A percentile compares a stretch with the other conserved stretches of the same genome.
phyloP scores from a whole-genome alignment of 176 grass and related monocot species.

The Avena sativa region DNA sequence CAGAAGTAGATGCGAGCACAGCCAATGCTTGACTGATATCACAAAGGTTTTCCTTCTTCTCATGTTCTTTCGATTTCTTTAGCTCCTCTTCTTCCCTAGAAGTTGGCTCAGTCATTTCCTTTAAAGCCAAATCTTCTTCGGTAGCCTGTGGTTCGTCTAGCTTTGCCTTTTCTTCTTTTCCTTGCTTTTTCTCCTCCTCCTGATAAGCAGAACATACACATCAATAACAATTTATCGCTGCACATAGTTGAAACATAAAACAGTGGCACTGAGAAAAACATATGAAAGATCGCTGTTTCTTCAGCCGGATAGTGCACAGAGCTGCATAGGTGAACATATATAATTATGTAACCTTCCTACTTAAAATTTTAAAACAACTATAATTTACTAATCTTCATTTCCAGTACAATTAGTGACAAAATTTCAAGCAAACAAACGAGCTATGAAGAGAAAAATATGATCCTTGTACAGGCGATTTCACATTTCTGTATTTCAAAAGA shows the following conservation, averaged over 20 bases:
- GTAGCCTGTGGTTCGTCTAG: slow-evolving; percentile 43
- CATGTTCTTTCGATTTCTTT: slow-evolving; percentile 63
- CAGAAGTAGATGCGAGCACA: slow-evolving; percentile 91
- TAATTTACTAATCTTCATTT: slow-evolving; percentile 21
- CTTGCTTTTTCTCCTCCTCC: slow-evolving; percentile 86
- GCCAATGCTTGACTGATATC: slow-evolving; percentile 82
- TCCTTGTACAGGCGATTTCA: neutral
- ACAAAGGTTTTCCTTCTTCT: slow-evolving; percentile 75
- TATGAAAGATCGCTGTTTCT: neutral
- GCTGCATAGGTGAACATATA: slow-evolving; percentile 19
- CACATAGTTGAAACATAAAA: slow-evolving; percentile 20
- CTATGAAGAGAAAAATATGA: neutral
- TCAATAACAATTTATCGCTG: slow-evolving; percentile 2
- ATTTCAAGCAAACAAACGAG: slow-evolving; percentile 21
- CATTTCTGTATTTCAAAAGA: slow-evolving; percentile 5
- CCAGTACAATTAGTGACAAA: neutral
- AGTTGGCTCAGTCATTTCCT: slow-evolving; percentile 81
- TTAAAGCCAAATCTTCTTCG: slow-evolving; percentile 83
- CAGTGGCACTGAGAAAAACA: neutral
- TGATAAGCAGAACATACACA: slow-evolving; percentile 40
- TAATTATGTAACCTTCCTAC: neutral
- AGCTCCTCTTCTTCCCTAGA: slow-evolving; percentile 70
- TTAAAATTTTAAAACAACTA: neutral
- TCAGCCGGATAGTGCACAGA: neutral
- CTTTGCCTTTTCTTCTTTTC: slow-evolving; percentile 76